Percentiles rank a stretch among this genome's conserved stretches.
These are phyloP conservation scores for Colletotrichum gloeosporioides DNA, from an alignment of 2,329 filamentous ascomycete species.

Conservation along the genomic window DNA sequence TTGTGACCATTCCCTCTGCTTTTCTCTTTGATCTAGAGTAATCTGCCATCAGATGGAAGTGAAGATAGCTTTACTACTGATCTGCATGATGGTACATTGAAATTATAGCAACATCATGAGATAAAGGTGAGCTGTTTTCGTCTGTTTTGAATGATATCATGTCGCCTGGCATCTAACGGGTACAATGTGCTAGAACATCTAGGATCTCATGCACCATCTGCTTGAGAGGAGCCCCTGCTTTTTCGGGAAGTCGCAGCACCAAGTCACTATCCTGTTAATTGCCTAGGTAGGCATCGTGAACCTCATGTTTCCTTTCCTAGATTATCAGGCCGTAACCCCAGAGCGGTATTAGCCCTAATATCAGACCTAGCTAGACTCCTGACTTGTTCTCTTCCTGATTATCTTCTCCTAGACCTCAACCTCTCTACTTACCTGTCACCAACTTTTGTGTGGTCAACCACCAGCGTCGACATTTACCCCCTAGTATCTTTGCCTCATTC, in stretches of 20 bases:
- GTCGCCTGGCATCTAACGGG: background rate
- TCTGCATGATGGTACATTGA: background rate
- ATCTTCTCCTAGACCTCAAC: background rate
- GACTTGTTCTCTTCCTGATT: background rate
- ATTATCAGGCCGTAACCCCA: background rate
- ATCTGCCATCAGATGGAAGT: background rate
- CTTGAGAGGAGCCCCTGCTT: background rate
- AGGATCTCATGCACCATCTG: background rate
- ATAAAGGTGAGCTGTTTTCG: background rate
- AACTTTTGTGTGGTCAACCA: background rate
- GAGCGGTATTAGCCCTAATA: background rate
- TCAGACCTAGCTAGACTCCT: background rate
- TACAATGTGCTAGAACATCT: background rate
- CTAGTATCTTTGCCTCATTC: background rate
- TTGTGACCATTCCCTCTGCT: background rate
- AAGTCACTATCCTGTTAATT: background rate
- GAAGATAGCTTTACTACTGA: background rate
- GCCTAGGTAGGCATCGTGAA: background rate
- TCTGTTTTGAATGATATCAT: background rate
- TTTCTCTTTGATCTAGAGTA: background rate
- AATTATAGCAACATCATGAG: background rate
- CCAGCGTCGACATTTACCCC: background rate
- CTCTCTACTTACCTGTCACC: background rate
- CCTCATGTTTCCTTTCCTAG: background rate
- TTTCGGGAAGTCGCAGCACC: background rate